Evolutionary conservation across 139 green algal species (phyloP).

Genomic region (Chlamydomonas schloesseri): DNA sequence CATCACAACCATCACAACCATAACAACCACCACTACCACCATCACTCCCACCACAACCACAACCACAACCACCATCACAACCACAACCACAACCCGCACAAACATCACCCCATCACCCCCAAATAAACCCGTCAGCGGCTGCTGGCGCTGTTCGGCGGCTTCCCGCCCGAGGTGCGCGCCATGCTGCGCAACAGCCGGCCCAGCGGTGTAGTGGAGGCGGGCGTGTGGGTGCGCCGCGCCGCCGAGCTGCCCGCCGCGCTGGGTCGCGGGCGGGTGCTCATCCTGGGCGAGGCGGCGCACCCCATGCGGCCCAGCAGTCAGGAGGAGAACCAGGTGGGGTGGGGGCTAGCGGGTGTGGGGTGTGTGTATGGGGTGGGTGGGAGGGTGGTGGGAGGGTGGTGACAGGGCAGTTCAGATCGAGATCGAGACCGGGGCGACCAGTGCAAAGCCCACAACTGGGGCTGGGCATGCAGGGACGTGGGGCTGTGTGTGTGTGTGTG

Average conservation of each 20-base stretch:
- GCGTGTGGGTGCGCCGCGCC: slow-evolving; percentile 26
- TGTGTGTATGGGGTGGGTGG: too few species aligned
- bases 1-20: too few species aligned
- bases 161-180: slow-evolving; percentile 34
- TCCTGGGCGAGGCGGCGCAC: slow-evolving; percentile 54
- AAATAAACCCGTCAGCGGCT: background rate
- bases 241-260: slow-evolving; percentile 44
- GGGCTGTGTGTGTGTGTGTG: too few species aligned
- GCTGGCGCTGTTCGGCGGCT: slow-evolving; percentile 6
- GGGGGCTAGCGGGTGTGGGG: background rate
- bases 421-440: too few species aligned
- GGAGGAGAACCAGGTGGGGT: slow-evolving; percentile 42
- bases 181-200: slow-evolving; percentile 36
- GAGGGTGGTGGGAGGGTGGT: too few species aligned
- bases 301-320: slow-evolving; percentile 46
- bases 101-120: background rate
- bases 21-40: too few species aligned
- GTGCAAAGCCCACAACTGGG: too few species aligned
- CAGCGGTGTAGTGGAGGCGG: background rate
- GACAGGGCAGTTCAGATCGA: too few species aligned
- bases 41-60: too few species aligned
- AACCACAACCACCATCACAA: background rate
- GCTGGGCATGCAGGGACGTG: too few species aligned
- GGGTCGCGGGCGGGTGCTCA: slow-evolving; percentile 47
- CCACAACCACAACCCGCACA: background rate